These are phyloP conservation scores for Apiospora malaysiana DNA, from an alignment of 2,329 filamentous ascomycete genomes.

Conservation along the genomic window DNA sequence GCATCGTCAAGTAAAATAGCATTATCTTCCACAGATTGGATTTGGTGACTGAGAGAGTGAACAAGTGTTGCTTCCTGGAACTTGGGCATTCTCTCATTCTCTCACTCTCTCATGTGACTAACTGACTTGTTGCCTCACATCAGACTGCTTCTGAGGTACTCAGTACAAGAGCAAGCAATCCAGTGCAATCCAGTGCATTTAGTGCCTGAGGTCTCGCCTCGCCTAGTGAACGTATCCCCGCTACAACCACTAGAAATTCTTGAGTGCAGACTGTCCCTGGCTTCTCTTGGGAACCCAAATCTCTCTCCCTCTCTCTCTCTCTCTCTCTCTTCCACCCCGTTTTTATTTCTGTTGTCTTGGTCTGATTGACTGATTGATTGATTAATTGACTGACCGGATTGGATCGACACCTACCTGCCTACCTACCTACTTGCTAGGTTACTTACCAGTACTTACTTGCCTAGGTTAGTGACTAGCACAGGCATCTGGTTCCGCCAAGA, in stretches of 20 bases:
- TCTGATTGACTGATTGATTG: background rate
- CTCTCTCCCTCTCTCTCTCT: conserved; percentile 1
- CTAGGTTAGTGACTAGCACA: background rate
- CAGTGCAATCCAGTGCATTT: background rate
- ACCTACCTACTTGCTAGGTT: background rate
- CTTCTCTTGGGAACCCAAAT: background rate
- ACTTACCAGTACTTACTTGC: background rate
- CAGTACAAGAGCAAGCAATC: background rate
- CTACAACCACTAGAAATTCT: conserved; percentile 12
- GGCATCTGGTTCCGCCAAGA: background rate
- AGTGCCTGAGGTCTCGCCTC: background rate
- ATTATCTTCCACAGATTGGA: background rate
- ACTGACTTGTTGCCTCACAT: background rate
- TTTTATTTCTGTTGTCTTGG: background rate
- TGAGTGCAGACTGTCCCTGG: background rate
- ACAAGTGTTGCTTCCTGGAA: background rate
- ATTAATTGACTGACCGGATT: background rate
- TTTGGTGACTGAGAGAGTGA: background rate
- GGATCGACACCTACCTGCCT: background rate
- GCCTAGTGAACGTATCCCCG: background rate
- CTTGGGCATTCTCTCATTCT: background rate
- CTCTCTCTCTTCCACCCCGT: background rate
- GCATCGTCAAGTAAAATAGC: conserved; percentile 11
- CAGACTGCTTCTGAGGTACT: background rate
- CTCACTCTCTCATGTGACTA: conserved; percentile 4